Percentiles rank a stretch among this genome's conserved stretches.
phyloP scores from a whole-genome alignment of 257 asterid species.

The Petunia axillaris region DNA sequence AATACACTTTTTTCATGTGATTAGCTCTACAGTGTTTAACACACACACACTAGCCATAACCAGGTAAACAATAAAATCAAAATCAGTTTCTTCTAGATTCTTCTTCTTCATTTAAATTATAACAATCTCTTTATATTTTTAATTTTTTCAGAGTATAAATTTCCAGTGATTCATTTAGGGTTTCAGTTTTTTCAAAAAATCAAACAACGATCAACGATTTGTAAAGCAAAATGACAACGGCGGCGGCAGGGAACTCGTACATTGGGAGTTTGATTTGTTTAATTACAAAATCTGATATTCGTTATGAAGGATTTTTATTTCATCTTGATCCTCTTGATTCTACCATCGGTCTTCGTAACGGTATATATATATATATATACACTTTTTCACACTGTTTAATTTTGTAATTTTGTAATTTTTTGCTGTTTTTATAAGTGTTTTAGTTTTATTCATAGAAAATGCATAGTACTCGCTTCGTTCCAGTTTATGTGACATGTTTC shows the following conservation, averaged over 20 bases:
- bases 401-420: background rate
- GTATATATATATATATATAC: slow-evolving; percentile 20
- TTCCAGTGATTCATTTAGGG: slow-evolving; percentile 20
- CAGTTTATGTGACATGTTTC: no score
- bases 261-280: slow-evolving; percentile 37
- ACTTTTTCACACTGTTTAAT: background rate
- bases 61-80: slow-evolving; percentile 11
- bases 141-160: background rate
- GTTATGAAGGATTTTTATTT: slow-evolving; percentile 38
- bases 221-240: background rate
- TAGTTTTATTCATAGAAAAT: background rate
- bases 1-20: background rate
- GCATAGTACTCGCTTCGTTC: no score
- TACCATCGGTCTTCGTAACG: slow-evolving; percentile 36
- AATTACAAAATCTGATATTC: slow-evolving; percentile 37
- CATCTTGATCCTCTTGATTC: slow-evolving; percentile 24
- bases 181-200: slow-evolving; percentile 2
- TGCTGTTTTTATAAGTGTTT: background rate
- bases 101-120: slow-evolving; percentile 12
- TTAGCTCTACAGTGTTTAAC: slow-evolving; percentile 12
- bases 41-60: background rate
- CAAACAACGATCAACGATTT: background rate
- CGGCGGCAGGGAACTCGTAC: slow-evolving; percentile 31
- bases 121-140: background rate
- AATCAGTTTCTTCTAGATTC: slow-evolving; percentile 11